Percentiles rank a stretch among this genome's conserved stretches.
These are phyloP conservation scores for Tetraselmis chui DNA, from an alignment of 139 green algal species.

Conservation along the genomic window DNA sequence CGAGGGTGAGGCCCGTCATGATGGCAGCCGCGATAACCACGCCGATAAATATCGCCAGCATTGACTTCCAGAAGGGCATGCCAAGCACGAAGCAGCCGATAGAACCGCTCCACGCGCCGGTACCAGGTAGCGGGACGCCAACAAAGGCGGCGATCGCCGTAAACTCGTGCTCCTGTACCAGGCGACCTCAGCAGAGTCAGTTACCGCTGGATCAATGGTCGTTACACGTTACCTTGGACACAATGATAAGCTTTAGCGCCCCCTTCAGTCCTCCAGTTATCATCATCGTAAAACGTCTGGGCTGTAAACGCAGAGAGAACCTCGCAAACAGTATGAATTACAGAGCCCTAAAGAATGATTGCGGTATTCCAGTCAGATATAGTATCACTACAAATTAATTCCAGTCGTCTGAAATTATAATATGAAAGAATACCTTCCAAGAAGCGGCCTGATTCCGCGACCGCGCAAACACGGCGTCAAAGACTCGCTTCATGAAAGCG, in stretches of 20 bases:
- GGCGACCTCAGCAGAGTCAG: too few species aligned
- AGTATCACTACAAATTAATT: too few species aligned
- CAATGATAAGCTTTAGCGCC: too few species aligned
- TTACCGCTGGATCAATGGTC: too few species aligned
- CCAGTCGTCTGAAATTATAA: too few species aligned
- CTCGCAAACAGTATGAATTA: too few species aligned
- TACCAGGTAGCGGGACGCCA: background rate
- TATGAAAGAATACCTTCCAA: background rate
- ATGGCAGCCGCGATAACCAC: background rate
- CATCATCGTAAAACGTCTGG: too few species aligned
- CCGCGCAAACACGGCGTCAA: background rate
- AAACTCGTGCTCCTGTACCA: background rate
- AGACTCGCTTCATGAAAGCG: background rate
- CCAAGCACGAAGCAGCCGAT: background rate
- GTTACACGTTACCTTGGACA: too few species aligned
- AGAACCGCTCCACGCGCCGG: background rate
- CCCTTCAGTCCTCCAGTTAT: too few species aligned
- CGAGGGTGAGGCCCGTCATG: background rate
- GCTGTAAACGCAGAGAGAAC: too few species aligned
- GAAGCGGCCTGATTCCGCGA: background rate
- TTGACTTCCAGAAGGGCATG: background rate
- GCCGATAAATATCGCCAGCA: background rate
- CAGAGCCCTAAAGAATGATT: too few species aligned
- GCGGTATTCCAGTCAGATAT: too few species aligned
- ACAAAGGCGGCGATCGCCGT: background rate